Conservation (phyloP, 2,329 filamentous ascomycete genomes). For the Stromatinia cepivora region DNA sequence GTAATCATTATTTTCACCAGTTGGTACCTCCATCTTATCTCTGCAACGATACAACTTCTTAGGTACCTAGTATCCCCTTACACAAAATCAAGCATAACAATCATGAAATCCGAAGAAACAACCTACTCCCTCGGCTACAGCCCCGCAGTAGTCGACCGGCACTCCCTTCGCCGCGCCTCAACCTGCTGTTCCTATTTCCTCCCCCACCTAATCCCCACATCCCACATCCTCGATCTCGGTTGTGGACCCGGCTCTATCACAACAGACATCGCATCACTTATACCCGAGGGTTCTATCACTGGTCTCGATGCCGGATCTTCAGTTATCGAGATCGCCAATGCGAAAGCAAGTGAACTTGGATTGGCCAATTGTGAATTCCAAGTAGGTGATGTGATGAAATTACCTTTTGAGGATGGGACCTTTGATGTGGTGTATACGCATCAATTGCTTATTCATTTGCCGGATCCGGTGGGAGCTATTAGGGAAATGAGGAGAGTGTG, state of each 20-base stretch:
- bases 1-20: not conserved
- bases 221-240: slow-evolving; percentile 15
- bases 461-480: not conserved
- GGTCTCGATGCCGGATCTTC: slow-evolving; percentile 9
- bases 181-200: slow-evolving; percentile 22
- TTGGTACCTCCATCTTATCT: slow-evolving; percentile 9
- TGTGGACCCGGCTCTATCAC: slow-evolving; percentile 22
- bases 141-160: slow-evolving; percentile 1
- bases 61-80: too few relatives aligned
- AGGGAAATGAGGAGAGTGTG: slow-evolving; percentile 21
- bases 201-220: not conserved
- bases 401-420: slow-evolving; percentile 15
- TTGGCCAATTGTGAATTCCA: slow-evolving; percentile 18
- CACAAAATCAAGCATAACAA: not conserved
- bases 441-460: slow-evolving; percentile 19
- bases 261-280: slow-evolving; percentile 6
- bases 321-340: not conserved
- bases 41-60: not conserved
- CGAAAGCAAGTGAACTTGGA: not conserved
- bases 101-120: slow-evolving; percentile 16
- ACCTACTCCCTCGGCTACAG: slow-evolving; percentile 19
- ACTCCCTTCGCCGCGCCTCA: slow-evolving; percentile 18
- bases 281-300: slow-evolving; percentile 10
- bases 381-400: slow-evolving; percentile 16
- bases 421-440: slow-evolving; percentile 24